phyloP scores from a whole-genome alignment of 306 rosid species.

The Rosa persica region DNA sequence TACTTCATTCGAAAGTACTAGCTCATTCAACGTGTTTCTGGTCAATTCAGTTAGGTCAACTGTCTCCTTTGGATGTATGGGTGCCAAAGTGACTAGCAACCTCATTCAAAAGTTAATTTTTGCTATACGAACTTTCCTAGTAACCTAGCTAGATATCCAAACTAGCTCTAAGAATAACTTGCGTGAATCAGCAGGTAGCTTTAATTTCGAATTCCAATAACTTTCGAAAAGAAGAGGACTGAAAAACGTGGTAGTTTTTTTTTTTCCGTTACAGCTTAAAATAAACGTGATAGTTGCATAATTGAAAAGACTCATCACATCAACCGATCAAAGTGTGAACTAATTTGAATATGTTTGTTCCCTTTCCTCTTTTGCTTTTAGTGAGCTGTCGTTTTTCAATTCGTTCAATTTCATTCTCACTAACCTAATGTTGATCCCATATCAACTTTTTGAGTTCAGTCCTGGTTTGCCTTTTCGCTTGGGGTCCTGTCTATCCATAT shows the following conservation, averaged over 20 bases:
- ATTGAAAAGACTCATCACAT: neutral
- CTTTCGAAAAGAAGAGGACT: neutral
- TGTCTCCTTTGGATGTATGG: neutral
- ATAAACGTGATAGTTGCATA: neutral
- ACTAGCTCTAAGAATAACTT: neutral
- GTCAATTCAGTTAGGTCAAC: neutral
- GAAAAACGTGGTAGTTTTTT: neutral
- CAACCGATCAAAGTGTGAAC: neutral
- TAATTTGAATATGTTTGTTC: neutral
- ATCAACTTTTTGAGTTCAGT: neutral
- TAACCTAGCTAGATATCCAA: neutral
- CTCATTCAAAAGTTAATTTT: neutral
- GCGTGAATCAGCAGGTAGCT: neutral
- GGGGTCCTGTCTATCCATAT: neutral
- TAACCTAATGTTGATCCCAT: neutral
- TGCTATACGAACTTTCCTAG: neutral
- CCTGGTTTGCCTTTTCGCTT: neutral
- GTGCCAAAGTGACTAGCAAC: neutral
- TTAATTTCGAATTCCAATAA: neutral
- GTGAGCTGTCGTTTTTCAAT: neutral
- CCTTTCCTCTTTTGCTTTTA: neutral
- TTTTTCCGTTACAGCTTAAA: too few species aligned
- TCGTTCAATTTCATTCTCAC: neutral
- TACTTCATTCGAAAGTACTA: neutral
- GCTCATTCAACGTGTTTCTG: neutral